Percentiles rank a stretch among this genome's conserved stretches.
phyloP scores from a whole-genome alignment of 2,329 filamentous ascomycete species.

The Calonectria crousiana region DNA sequence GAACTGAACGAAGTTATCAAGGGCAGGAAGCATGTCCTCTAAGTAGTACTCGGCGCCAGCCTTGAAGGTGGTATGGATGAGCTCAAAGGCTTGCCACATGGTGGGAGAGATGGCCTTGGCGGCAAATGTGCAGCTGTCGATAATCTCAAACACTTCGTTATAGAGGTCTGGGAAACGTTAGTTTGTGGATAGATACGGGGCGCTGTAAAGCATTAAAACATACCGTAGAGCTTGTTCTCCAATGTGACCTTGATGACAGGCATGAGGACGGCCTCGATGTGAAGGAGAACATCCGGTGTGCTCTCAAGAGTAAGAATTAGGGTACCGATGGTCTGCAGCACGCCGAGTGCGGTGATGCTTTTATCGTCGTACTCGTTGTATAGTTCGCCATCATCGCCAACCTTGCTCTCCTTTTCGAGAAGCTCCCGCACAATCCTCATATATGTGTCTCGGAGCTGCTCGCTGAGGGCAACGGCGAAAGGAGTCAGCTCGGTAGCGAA shows the following conservation, averaged over 20 bases:
- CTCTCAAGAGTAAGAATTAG: constrained; percentile 97
- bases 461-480: constrained; percentile 94
- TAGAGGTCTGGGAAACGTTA: constrained; percentile 77
- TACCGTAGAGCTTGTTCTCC: constrained; percentile 96
- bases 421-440: constrained; percentile 93
- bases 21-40: constrained; percentile 97
- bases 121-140: constrained; percentile 98
- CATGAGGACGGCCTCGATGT: constrained; percentile 96
- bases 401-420: constrained; percentile 86
- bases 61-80: constrained; percentile 98
- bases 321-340: constrained; percentile 96
- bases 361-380: constrained; percentile 98
- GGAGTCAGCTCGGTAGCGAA: constrained; percentile 97
- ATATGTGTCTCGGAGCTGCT: constrained; percentile 96
- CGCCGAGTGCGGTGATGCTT: constrained; percentile 96
- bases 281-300: constrained; percentile 93
- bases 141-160: constrained; percentile 99
- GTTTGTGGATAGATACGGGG: constrained; percentile 29
- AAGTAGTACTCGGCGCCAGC: constrained; percentile 96
- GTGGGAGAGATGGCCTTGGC: constrained; percentile 95
- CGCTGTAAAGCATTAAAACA: constrained; percentile 33
- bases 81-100: constrained; percentile 99
- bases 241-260: constrained; percentile 96
- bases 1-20: constrained; percentile 98
- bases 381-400: constrained; percentile 79